Evolutionary conservation across 352 stramenopile genomes (phyloP), one percentile per base, ranked within the genome.

Genomic region (Globisporangium spiculum): DNA sequence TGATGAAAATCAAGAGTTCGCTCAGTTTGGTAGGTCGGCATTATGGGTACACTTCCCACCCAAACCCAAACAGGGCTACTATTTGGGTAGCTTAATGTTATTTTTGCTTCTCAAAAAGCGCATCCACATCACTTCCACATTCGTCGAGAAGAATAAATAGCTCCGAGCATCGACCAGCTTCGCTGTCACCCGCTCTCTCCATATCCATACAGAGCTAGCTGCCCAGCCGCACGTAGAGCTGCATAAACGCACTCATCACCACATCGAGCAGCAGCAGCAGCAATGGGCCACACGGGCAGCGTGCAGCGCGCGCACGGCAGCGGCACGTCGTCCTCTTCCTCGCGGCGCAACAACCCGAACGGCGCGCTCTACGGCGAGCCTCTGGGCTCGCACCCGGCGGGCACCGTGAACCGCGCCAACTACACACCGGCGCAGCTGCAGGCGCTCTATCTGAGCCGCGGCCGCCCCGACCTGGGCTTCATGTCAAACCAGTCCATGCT

Each of bases 361-460:
- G 73, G 72, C 26, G 77, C 77, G 59, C 69, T 93, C 24, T 92
- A 94, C 72, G 86, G 84, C 46, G 86, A 93, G 60, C 80, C 81
- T 6, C 72, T 81, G 24, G 78, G 76, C 5, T 76, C 68, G 44
- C 60, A 69, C 7, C 71, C 66, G 1, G 62, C 72, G 2, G 66
- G 71, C n/a, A 75, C 73, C 58, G 76, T 70, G 27, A 71, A 79
- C 55, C 81, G 71, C 30, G 70, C 72, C 30, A 75, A 84, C 66
- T 94, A 94, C 83, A 93, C 88, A 41, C 85, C 83, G 14, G 85
- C 82, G 68, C 86, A 93, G 66, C 83, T 96, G 68, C 86, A 96
- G 73, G 86, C 88, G 34, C 74, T 96, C 60, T 96, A 94, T 68
- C 63, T 94, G 67, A 94, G 78, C 65, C 82, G 81, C 56, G 84